Evolutionary conservation across 106 monocot genomes (phyloP), one percentile per base, ranked within the genome.

Genomic region (Chionographis japonica): DNA sequence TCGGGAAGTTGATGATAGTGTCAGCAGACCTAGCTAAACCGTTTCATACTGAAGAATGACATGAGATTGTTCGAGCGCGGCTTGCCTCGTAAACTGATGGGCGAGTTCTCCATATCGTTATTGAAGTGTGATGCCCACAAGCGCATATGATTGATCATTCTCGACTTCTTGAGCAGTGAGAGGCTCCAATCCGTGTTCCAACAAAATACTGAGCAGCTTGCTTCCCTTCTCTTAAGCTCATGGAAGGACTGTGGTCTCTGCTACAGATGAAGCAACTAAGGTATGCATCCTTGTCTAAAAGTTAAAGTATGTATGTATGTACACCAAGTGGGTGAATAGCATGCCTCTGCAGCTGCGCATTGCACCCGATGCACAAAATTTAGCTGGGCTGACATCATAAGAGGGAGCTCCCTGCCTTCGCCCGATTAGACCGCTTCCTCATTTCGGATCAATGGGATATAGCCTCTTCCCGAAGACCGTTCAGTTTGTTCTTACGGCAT

Each of bases 41-140:
- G 61, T 36, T 80, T 75, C 71, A 62, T 80, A 36, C 54, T 80
- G 14, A 70, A 75, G 75, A 80, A 80, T 37, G 75, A 75, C 10
- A 64, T 65, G 17, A 57, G 55, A 60, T 62, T 80, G 60, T 80
- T 80, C 61, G 80, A 75, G 43, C 66, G 65, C 18, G 70, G 75
- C 39, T 80, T 69, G 46, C 66, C 80, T 0, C 70, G 50, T 1
- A 65, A 65, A 7, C 60, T 80, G 49, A 53, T 80, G 14, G 80
- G 75, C 4, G 65, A 80, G 19, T 68, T 63, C 70, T 75, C 75
- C 15, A 80, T 75, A 75, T 27, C 27, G 27, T 27, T 27, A 27
- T 27, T 27, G 27, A 27, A 27, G 0, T 75, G 80, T 3, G 80
- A 80, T 12, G 65, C 75, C 64, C 80, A 80, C 66, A 75, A 65